Evolutionary conservation across 306 rosid species (phyloP), one percentile per base, ranked within the genome.

Genomic region (Quercus suber): DNA sequence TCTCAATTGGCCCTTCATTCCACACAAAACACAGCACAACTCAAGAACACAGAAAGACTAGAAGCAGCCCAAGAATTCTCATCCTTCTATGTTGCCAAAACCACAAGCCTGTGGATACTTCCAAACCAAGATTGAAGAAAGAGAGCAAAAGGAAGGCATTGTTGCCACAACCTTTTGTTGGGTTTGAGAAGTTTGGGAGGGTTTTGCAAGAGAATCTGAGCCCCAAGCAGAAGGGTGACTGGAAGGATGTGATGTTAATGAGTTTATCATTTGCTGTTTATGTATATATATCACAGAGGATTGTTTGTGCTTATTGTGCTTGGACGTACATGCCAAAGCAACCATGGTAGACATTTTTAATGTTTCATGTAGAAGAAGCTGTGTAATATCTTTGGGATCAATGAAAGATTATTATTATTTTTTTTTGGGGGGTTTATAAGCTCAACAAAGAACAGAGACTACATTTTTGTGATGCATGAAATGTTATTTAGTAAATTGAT

Each of bases 241-340:
- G 92, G 92, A 89, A 86, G 33, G 92, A 89, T 58, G 17, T 89
- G 84, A 61, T 78, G 25, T 52, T 89, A 80, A 89, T 89, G 88
- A 89, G 92, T 60, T 76, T 89, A 53, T 86, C 92, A 1, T 89
- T 89, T 73, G 92, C 92, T 55, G 90, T 89, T 75, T 89, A 89
- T 82, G 90, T 89, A 23, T 89, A 89, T 58, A 86, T 89, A 19
- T 89, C 92, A 1, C 90, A 86, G 14, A 75, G 69, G 80, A 37
- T 89, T 52, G 92, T 86, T 4, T 86, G 86, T 71, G 92, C 92
- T 23, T 89, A 89, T 65, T 86, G 67, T 78, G 77, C 81, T 75
- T 89, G 88, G 87, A 78, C 77, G 75, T 80, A 84, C 33, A 80
- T 86, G 79, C 82, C 88, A 18, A 84, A 77, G 74, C 87, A 52